These are phyloP conservation scores for Aspergillus ochraceus DNA, from an alignment of 2,329 filamentous ascomycete species.

Conservation along the genomic window DNA sequence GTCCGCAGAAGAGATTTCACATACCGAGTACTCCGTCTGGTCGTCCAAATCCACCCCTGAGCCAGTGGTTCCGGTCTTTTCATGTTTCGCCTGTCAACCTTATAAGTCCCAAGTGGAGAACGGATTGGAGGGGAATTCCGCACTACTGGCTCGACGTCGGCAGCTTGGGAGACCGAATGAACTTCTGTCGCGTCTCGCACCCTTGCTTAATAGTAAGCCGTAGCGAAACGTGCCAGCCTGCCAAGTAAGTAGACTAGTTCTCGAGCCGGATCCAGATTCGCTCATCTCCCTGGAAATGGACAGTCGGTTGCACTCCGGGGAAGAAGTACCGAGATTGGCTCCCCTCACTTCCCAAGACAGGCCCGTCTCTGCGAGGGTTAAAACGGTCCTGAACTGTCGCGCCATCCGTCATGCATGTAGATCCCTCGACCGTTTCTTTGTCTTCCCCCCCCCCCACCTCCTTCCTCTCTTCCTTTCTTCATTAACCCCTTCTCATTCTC, in stretches of 20 bases:
- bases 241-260: too few species aligned
- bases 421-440: background rate
- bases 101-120: constrained; percentile 1
- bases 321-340: background rate
- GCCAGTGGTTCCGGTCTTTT: background rate
- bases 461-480: background rate
- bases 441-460: background rate
- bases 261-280: background rate
- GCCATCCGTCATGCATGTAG: background rate
- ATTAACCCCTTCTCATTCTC: background rate
- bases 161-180: background rate
- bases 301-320: too few species aligned
- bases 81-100: constrained; percentile 7
- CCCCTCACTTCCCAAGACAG: background rate
- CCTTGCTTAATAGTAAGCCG: too few species aligned
- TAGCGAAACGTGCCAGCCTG: too few species aligned
- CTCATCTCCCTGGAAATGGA: too few species aligned
- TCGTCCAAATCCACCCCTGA: background rate
- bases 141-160: background rate
- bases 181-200: too few species aligned
- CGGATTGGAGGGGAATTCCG: background rate
- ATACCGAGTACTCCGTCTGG: too few species aligned
- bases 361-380: background rate
- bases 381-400: background rate
- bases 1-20: background rate